Base-by-base conservation (phyloP, 495 filamentous ascomycete genomes). In the Penicillium chermesinum region DNA sequence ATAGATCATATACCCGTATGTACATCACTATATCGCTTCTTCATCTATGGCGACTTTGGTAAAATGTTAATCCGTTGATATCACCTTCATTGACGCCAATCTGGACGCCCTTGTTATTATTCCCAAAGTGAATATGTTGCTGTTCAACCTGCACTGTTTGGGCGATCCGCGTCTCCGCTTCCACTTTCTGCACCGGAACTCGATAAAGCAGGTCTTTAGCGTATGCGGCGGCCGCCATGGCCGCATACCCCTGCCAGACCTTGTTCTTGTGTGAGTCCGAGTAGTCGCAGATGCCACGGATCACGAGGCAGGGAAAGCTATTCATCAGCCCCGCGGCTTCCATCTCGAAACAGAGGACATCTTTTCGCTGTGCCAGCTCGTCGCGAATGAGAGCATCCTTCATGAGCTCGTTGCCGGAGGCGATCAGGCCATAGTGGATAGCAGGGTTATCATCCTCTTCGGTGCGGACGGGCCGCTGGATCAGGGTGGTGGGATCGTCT, bases 271-370 rank as follows among this genome's bases (percentile, higher is more conserved):
- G 40, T 17, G 40, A 43, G 21, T 43, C 40, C 20, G 40, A 43
- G 40, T 43, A 43, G 12, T 43, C 40, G 14, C 40, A 43, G 21
- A 43, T 43, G 1, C 69, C 69, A 0, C 62, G 58, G 17, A 71
- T 65, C 0, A 66, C 60, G 1, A 69, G 41, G 30, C 66, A 71
- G 1, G 65, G 65, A 41, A 71, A 65, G 18, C 48, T 8, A 27
- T 66, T 58, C 66, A 53, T 69, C 2, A 64, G 64, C 2, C 71
- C 72, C 12, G 72, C 70, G 0, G 64, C 70, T 49, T 72, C 67
- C 64, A 68, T 71, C 43, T 71, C 67, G 38, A 72, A 65, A 33
- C 65, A 72, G 0, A 69, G 22, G 13, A 70, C 58, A 32, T 50
- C 53, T 21, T 62, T 62, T 20, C 72, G 52, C 10, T 43, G 50